phyloP scores from a whole-genome alignment of 78 protist genomes.

The Dictyostelium brefeldianum region DNA sequence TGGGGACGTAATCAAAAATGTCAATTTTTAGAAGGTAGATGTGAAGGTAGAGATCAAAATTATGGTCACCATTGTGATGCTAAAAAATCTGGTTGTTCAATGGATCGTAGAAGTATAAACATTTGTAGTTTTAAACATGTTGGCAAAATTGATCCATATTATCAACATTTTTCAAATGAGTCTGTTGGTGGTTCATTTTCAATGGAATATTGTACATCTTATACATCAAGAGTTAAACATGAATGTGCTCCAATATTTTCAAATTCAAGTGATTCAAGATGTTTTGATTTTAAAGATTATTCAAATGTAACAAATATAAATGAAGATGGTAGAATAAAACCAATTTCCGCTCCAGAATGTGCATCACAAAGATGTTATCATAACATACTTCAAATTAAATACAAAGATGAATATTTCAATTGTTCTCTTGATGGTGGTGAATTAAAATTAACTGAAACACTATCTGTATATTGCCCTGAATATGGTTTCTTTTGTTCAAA shows the following conservation, averaged over 20 bases:
- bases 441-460: not conserved
- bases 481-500: conserved; percentile 11
- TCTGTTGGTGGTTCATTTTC: not conserved
- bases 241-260: not conserved
- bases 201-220: conserved; percentile 8
- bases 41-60: not conserved
- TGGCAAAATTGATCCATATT: not conserved
- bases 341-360: not conserved
- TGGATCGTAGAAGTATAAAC: conserved; percentile 1
- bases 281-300: not conserved
- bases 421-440: conserved; percentile 6
- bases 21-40: not conserved
- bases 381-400: not conserved
- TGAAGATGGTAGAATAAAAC: too few species aligned
- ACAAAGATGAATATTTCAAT: not conserved
- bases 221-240: not conserved
- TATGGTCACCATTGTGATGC: conserved; percentile 6
- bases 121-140: not conserved
- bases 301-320: not conserved
- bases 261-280: conserved; percentile 1
- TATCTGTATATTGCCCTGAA: conserved; percentile 5
- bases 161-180: conserved; percentile 14
- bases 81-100: conserved; percentile 4
- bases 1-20: conserved; percentile 33
- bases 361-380: not conserved